Evolutionary conservation across 2,329 filamentous ascomycete species (phyloP), one percentile per base, ranked within the genome.

Genomic region (Tolypocladium cylindrosporum): DNA sequence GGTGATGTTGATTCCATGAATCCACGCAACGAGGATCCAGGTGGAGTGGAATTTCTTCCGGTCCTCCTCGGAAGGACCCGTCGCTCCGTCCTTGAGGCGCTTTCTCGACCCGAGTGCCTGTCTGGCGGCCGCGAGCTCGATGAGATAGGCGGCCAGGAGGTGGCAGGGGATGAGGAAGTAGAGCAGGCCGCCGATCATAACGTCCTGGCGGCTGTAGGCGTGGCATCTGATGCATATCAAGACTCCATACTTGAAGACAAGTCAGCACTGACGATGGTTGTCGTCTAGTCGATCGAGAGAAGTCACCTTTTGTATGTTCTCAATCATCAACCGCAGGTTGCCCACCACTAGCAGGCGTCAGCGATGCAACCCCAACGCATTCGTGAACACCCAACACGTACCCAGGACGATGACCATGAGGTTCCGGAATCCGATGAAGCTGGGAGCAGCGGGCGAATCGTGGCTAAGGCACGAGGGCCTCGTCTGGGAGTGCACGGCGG

Each of bases 401-500:
- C 90, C 85, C 61, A 96, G 75, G 42, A 97, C 90, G 67, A 97
- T 87, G 43, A 96, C 89, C 90, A 97, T 96, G 62, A 99, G 81
- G 70, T 99, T 99, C 60, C 93, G 82, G 70, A 99, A 97, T 0
- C 94, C 94, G 19, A 96, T 76, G 69, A 97, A 97, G 71, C 90
- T 96, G 27, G 92, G 90, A 2, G 86, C 78, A 13, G 77, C 77
- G 52, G 82, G 75, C 2, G 90, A 83, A 70, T 97, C 94, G 67
- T 92, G 88, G 74, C 91, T 96, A 54, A 97, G 79, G 66, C 89
- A 91, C 31, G 93, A 96, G 9, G 88, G 84, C 59, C 85, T 83
- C 42, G 81, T 74, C 64, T 82, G 71, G 9, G 86, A 85, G 73
- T 99, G 94, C 41, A 95, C 85, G 39, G 92, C 92, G 59, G 89